phyloP scores from a whole-genome alignment of 345 rosid genomes.

The Lepidium sativum region DNA sequence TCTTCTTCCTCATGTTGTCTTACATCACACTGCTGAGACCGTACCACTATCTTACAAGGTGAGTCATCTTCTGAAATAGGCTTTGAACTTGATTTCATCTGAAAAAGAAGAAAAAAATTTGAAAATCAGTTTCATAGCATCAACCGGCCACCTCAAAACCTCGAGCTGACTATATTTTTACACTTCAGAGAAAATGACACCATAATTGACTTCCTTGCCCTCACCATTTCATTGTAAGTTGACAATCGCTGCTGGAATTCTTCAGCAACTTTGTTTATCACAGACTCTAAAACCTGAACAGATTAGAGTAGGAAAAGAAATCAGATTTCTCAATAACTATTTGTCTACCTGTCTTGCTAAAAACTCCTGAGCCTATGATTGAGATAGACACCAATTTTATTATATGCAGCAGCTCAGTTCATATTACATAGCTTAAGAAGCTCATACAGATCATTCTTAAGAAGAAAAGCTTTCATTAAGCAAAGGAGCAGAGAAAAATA shows the following conservation, averaged over 20 bases:
- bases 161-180: neutral
- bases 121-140: neutral
- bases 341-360: slow-evolving; percentile 2
- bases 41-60: slow-evolving; percentile 30
- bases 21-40: slow-evolving; percentile 3
- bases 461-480: neutral
- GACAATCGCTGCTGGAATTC: slow-evolving; percentile 67
- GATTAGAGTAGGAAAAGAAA: neutral
- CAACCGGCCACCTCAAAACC: slow-evolving; percentile 11
- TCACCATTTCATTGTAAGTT: slow-evolving; percentile 52
- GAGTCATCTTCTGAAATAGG: slow-evolving; percentile 22
- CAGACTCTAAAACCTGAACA: slow-evolving; percentile 69
- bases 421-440: neutral
- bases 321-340: neutral
- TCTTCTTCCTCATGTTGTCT: slow-evolving; percentile 16
- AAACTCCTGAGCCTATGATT: neutral
- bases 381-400: neutral
- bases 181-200: neutral
- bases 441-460: neutral
- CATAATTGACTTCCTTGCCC: neutral
- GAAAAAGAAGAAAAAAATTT: slow-evolving; percentile 18
- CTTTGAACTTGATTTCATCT: slow-evolving; percentile 41
- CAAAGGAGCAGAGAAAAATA: neutral
- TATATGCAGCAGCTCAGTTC: neutral
- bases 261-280: slow-evolving; percentile 65